Base-by-base conservation (phyloP, 768 basidiomycete genomes). In the Boletus edulis region DNA sequence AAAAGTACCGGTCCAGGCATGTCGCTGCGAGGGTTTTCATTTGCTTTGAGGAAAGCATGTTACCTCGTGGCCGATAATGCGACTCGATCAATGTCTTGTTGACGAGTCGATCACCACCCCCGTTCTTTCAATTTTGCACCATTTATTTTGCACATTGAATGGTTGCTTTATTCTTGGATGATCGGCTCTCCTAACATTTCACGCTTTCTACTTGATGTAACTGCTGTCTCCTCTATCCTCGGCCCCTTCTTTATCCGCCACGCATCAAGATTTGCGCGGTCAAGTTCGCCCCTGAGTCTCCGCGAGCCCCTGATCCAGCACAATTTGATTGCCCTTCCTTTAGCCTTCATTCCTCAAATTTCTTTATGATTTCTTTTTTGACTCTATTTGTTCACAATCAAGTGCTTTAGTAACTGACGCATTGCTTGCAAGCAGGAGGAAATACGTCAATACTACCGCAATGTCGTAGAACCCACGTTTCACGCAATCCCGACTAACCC, bases 361-460 rank as follows among this genome's bases (percentile, higher is more conserved):
- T 41, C 29, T 38, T 49, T 22, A 42, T 53, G 39, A 29, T 48
- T 48, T 51, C 47, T 52, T 49, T 54, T 38, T 50, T 45, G 49
- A 52, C 44, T 57, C 34, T 50, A 41, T 54, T 27, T 15, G 34
- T 55, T 57, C 48, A 46, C 58, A 18, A 32, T 27, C 34, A 48
- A 55, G 35, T 52, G 46, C 31, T 46, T 34, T 49, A 13, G 45
- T 50, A 44, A 57, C 66, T 70, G 44, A 70, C 46, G 38, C 49
- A n/a, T 61, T 39, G 49, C 48, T 45, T 53, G 42, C 52, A 56
- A 43, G 51, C 60, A 72, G 72, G 71, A 67, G 38, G 72, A 73
- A 60, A 32, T 73, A 68, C 71, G 58, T 57, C 70, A 64, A 56
- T 72, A 73, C 58, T 72, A 71, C 48, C 39, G 43, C 35, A 46